Evolutionary conservation across 31 red algal species (phyloP).

Genomic region (Odonthalia washingtoniensis): DNA sequence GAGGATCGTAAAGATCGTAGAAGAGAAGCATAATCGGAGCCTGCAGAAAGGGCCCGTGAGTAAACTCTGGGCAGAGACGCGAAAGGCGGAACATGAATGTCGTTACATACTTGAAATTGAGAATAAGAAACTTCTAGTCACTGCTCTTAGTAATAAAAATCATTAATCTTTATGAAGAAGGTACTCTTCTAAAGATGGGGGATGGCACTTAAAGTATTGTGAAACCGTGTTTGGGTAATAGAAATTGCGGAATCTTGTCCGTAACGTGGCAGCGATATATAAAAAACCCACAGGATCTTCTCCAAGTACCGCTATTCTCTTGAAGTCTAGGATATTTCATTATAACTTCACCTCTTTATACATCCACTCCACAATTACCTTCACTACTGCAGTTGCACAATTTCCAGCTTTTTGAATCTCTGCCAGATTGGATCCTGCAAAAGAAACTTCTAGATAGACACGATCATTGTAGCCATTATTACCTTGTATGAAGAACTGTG

Average conservation of each 20-base stretch:
- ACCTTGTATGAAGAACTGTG: constrained; percentile 18
- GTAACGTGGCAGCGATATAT: background rate
- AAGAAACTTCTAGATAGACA: background rate
- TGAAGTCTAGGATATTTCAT: constrained; percentile 12
- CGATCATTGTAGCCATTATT: constrained; percentile 17
- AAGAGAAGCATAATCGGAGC: too few relatives aligned
- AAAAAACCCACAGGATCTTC: background rate
- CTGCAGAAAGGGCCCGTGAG: too few relatives aligned
- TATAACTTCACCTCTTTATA: constrained; percentile 42
- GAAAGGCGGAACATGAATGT: too few relatives aligned
- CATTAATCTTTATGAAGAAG: too few relatives aligned
- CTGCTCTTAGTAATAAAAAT: too few relatives aligned
- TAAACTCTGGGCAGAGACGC: too few relatives aligned
- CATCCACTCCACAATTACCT: too few relatives aligned
- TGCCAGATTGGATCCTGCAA: constrained; percentile 7
- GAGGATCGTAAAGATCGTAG: too few relatives aligned
- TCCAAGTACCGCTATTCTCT: background rate
- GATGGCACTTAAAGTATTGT: constrained; percentile 19
- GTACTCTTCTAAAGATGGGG: constrained; percentile 26
- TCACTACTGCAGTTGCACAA: too few relatives aligned
- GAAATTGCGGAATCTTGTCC: constrained; percentile 22
- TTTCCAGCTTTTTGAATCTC: background rate
- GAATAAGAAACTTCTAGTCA: too few relatives aligned
- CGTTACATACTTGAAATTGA: too few relatives aligned
- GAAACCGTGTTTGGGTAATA: constrained; percentile 5